Evolutionary conservation across 1,284 basidiomycete species (phyloP), one percentile per base, ranked within the genome.

Genomic region (Leccinum pallidistipes): DNA sequence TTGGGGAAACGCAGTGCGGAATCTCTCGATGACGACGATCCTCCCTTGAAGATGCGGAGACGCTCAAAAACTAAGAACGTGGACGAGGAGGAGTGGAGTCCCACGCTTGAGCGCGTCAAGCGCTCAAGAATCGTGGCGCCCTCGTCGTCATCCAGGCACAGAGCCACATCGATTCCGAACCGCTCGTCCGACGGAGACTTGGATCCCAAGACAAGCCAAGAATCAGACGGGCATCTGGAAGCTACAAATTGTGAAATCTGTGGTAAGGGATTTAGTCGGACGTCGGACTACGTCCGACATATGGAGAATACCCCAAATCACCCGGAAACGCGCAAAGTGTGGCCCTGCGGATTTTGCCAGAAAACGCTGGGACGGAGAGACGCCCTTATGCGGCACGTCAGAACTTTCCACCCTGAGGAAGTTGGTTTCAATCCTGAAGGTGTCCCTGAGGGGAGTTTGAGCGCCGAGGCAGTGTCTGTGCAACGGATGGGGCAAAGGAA

Each of bases 51-150:
- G 36, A 60, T 57, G 3, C 21, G 38, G 0, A 69, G 56, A 57
- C 64, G 61, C 27, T 54, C 55, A 8, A 71, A 60, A 31, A 36
- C 24, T n/a, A 69, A 57, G 53, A 58, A 64, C 11, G 18, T 38
- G n/a, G 72, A 71, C 9, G 69, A 74, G 1, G 69, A 70, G 2
- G 70, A 71, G n/a, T 71, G 71, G 71, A 61, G 10, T 2, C 72
- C 72, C 0, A 40, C 1, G 1, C 31, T n/a, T 16, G 57, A 50
- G 47, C 65, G 64, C 6, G 32, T 43, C 4, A 71, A 61, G 51
- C 65, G 59, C 40, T n/a, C 32, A 3, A 63, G 51, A n/a, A 4
- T 16, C 3, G 34, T 9, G 3, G 36, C 55, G 0, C 49, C 53
- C 16, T 55, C 38, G 2, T 45, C 54, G n/a, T n/a, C n/a, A 3